phyloP scores from a whole-genome alignment of 805 yeast genomes.

The Metschnikowia santaceciliae region DNA sequence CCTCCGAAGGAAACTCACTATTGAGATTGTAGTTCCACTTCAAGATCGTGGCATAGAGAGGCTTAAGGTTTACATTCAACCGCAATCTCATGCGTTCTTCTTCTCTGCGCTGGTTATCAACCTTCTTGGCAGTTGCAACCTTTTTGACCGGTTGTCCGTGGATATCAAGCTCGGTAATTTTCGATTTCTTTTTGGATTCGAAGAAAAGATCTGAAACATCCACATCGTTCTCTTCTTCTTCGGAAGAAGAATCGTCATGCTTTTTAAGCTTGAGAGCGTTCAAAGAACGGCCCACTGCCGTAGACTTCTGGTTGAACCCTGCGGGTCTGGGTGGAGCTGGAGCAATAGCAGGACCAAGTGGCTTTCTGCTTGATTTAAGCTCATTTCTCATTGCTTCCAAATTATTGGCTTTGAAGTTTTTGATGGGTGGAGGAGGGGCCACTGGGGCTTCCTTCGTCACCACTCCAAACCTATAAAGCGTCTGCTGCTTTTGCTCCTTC shows the following conservation, averaged over 20 bases:
- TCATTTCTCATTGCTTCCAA: constrained; percentile 34
- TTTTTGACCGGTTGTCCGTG: constrained; percentile 37
- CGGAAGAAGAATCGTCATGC: constrained; percentile 30
- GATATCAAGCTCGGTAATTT: constrained; percentile 41
- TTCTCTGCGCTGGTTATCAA: constrained; percentile 43
- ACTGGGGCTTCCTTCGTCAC: constrained; percentile 28
- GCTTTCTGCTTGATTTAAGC: constrained; percentile 21
- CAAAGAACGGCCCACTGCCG: constrained; percentile 35
- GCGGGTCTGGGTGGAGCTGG: constrained; percentile 54
- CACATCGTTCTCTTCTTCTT: constrained; percentile 29
- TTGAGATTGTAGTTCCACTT: constrained; percentile 69
- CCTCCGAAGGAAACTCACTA: constrained; percentile 58
- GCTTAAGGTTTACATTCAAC: constrained; percentile 70
- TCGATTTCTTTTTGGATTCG: constrained; percentile 32
- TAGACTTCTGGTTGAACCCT: constrained; percentile 43
- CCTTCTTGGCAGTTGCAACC: constrained; percentile 23
- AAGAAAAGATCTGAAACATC: constrained; percentile 41
- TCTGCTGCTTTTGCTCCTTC: constrained; percentile 31
- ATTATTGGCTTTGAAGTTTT: constrained; percentile 26
- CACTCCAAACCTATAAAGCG: constrained; percentile 34
- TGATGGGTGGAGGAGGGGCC: constrained; percentile 33
- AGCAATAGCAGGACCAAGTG: constrained; percentile 17
- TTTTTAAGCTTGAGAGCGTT: constrained; percentile 31
- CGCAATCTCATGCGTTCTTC: constrained; percentile 78
- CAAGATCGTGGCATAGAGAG: constrained; percentile 65